These are phyloP conservation scores for Solanum arcanum DNA, from an alignment of 257 asterid species.

Conservation along the genomic window DNA sequence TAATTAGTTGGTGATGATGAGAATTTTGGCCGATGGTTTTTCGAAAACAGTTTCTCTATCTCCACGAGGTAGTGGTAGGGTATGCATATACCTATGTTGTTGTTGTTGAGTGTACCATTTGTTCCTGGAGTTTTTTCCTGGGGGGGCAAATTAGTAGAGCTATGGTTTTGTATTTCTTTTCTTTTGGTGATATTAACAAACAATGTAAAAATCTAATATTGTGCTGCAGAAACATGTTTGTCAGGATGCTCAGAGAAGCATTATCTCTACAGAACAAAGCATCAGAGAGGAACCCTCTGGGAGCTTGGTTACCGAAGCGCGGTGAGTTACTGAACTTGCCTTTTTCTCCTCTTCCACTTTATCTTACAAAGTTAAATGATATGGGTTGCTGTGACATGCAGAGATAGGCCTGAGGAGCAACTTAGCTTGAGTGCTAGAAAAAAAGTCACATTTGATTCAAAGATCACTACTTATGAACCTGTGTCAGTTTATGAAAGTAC, in stretches of 20 bases:
- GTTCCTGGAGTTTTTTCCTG: not conserved
- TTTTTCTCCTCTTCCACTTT: not conserved
- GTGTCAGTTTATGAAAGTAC: slow-evolving; percentile 39
- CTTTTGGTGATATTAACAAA: not conserved
- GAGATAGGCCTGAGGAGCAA: slow-evolving; percentile 45
- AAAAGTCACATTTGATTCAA: slow-evolving; percentile 77
- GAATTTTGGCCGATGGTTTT: too few relatives aligned
- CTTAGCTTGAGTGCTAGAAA: slow-evolving; percentile 42
- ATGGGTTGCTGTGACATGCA: slow-evolving; percentile 7
- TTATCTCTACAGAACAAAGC: slow-evolving; percentile 23
- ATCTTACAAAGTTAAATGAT: not conserved
- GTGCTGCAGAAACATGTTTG: slow-evolving; percentile 44
- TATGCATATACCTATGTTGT: too few relatives aligned
- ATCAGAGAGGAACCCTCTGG: slow-evolving; percentile 24
- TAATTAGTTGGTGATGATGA: not conserved
- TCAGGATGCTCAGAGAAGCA: slow-evolving; percentile 21
- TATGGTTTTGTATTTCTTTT: not conserved
- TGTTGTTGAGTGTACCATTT: not conserved
- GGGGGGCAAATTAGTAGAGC: not conserved
- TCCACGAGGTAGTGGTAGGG: not conserved
- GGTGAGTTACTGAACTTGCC: slow-evolving; percentile 29
- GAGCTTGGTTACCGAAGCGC: slow-evolving; percentile 24
- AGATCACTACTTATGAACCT: slow-evolving; percentile 59
- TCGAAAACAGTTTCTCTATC: not conserved
- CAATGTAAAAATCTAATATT: not conserved